phyloP scores from a whole-genome alignment of 2,329 filamentous ascomycete species.

The Alternaria infectoria region DNA sequence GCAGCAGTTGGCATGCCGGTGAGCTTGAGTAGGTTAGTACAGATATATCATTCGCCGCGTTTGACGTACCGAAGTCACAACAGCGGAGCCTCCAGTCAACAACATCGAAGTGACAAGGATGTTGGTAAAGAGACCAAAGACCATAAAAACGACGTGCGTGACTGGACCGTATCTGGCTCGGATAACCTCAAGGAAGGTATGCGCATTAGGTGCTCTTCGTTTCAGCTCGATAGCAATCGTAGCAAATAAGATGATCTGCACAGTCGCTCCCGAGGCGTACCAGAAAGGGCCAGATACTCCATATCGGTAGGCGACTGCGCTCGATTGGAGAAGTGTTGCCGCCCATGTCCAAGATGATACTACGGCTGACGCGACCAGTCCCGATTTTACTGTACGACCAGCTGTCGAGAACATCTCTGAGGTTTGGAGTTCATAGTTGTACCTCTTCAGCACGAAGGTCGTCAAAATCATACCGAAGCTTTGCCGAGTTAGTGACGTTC shows the following conservation, averaged over 20 bases:
- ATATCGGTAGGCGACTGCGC: conserved; percentile 82
- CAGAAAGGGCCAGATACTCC: conserved; percentile 71
- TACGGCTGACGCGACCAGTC: conserved; percentile 86
- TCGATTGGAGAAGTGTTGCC: conserved; percentile 78
- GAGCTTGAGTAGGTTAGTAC: conserved; percentile 61
- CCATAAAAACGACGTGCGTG: conserved; percentile 79
- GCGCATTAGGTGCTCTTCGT: conserved; percentile 83
- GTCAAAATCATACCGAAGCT: conserved; percentile 73
- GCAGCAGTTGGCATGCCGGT: conserved; percentile 79
- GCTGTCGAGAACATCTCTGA: conserved; percentile 93
- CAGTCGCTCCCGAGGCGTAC: conserved; percentile 63
- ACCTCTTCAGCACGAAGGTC: conserved; percentile 72
- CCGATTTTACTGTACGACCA: conserved; percentile 85
- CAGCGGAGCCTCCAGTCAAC: conserved; percentile 81
- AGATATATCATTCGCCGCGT: not conserved
- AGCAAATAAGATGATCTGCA: conserved; percentile 79
- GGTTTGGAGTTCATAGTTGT: conserved; percentile 81
- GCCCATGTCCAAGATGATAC: conserved; percentile 95
- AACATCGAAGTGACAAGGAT: conserved; percentile 90
- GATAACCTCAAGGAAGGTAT: conserved; percentile 83
- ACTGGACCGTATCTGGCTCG: conserved; percentile 76
- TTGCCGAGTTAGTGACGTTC: conserved; percentile 12
- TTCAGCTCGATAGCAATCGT: conserved; percentile 91
- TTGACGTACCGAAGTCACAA: conserved; percentile 51
- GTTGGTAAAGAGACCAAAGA: conserved; percentile 81